Percentiles rank a stretch among this genome's conserved stretches.
Evolutionary conservation across 495 filamentous ascomycete genomes (phyloP).

Genomic region (Clohesyomyces aquaticus): DNA sequence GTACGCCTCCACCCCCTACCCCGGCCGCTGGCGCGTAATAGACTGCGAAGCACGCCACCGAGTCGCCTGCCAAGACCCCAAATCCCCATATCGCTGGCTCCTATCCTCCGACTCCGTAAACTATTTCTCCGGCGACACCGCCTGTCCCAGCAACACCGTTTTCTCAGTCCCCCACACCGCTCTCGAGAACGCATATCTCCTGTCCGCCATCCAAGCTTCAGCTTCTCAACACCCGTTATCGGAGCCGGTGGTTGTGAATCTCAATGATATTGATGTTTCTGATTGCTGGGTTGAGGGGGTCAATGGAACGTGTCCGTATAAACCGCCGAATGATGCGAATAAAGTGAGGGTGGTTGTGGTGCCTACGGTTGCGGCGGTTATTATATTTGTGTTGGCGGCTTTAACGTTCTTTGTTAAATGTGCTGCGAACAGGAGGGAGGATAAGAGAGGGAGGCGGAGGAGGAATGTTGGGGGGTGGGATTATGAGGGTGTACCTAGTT

Average conservation of each 20-base stretch:
- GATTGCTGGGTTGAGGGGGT: constrained; percentile 64
- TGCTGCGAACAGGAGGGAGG: constrained; percentile 60
- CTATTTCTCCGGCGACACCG: constrained; percentile 46
- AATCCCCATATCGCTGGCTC: constrained; percentile 59
- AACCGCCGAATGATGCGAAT: constrained; percentile 46
- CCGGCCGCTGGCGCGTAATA: constrained; percentile 59
- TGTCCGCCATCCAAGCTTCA: constrained; percentile 20
- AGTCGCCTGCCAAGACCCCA: constrained; percentile 56
- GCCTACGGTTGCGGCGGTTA: constrained; percentile 61
- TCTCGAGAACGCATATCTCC: constrained; percentile 64
- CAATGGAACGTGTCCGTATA: constrained; percentile 60
- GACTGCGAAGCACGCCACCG: constrained; percentile 57
- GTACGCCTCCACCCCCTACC: constrained; percentile 43
- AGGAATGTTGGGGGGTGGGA: constrained; percentile 62
- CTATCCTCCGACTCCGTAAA: constrained; percentile 49
- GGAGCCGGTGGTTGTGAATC: constrained; percentile 57
- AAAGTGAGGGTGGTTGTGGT: constrained; percentile 58
- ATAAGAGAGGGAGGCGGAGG: constrained; percentile 55
- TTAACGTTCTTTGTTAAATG: constrained; percentile 68
- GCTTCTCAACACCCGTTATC: constrained; percentile 34
- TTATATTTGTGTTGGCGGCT: constrained; percentile 61
- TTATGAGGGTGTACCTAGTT: constrained; percentile 65
- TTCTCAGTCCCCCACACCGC: constrained; percentile 62
- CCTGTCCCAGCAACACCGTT: constrained; percentile 47
- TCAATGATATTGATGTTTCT: constrained; percentile 59